Conservation (phyloP, 352 stramenopile species). For the Pythium insidiosum region DNA sequence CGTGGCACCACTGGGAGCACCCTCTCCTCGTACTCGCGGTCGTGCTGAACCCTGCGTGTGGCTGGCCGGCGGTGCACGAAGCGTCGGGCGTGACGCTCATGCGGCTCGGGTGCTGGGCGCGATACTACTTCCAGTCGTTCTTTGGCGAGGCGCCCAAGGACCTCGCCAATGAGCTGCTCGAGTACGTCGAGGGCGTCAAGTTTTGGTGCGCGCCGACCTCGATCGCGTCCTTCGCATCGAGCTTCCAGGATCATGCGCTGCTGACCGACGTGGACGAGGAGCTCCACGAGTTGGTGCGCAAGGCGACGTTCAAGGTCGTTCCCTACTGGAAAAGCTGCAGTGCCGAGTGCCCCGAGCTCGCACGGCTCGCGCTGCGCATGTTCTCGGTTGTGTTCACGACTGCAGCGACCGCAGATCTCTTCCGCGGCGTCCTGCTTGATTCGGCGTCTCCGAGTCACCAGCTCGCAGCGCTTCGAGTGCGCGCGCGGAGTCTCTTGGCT, state of each 20-base stretch:
- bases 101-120: slow-evolving; percentile 14
- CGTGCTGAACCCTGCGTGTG: slow-evolving; percentile 14
- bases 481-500: neutral
- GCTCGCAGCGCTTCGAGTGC: neutral
- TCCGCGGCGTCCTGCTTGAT: slow-evolving; percentile 8
- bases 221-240: slow-evolving; percentile 9
- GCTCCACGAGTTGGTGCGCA: slow-evolving; percentile 4
- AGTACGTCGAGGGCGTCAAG: slow-evolving; percentile 18
- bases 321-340: slow-evolving; percentile 21
- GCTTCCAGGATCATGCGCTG: slow-evolving; percentile 1
- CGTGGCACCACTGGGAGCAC: slow-evolving; percentile 17
- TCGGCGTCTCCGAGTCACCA: neutral
- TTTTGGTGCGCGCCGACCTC: slow-evolving; percentile 17
- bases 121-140: slow-evolving; percentile 18
- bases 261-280: slow-evolving; percentile 3
- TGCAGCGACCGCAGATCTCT: too few relatives aligned
- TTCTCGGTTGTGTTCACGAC: slow-evolving; percentile 13
- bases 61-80: slow-evolving; percentile 10
- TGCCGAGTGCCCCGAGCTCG: slow-evolving; percentile 14
- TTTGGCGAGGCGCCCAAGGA: slow-evolving; percentile 8
- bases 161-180: slow-evolving; percentile 12
- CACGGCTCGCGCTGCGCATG: slow-evolving; percentile 14
- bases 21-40: slow-evolving; percentile 12
- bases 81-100: slow-evolving; percentile 14
- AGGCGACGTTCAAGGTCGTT: slow-evolving; percentile 12